Conservation (phyloP, 306 rosid genomes). For the Boehmeria nivea region DNA sequence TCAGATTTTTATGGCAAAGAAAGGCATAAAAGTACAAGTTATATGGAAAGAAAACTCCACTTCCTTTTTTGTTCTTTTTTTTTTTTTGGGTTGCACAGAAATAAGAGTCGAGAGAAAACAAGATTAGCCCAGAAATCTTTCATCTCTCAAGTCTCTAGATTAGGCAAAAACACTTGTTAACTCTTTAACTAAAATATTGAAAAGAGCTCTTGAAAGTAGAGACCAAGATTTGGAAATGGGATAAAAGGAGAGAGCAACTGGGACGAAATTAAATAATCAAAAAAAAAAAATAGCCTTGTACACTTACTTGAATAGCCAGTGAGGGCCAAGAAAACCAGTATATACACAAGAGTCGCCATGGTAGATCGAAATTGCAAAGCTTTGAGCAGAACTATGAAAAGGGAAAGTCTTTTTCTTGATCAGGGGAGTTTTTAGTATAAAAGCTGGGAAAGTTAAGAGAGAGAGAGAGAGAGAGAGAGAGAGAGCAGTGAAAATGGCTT, state of each 20-base stretch:
- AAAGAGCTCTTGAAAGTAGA: neutral
- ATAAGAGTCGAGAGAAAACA: too few relatives aligned
- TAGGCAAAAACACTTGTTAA: neutral
- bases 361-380: constrained; percentile 17
- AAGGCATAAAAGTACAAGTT: too few relatives aligned
- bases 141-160: too few relatives aligned
- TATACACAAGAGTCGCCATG: constrained; percentile 54
- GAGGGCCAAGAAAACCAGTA: constrained; percentile 49
- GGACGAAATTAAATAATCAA: neutral
- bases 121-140: too few relatives aligned
- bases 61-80: too few relatives aligned
- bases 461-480: constrained; percentile 7
- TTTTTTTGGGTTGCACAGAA: too few relatives aligned
- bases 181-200: neutral
- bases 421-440: neutral
- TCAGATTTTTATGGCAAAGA: neutral
- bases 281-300: too few relatives aligned
- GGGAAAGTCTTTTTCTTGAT: constrained; percentile 10
- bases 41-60: too few relatives aligned
- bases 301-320: constrained; percentile 78
- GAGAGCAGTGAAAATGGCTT: too few relatives aligned
- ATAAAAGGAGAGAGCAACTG: constrained; percentile 6
- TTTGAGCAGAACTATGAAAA: constrained; percentile 6
- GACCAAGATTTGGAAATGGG: constrained; percentile 4
- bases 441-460: constrained; percentile 10